Percentiles rank a stretch among this genome's conserved stretches.
phyloP scores from a whole-genome alignment of 345 rosid species.

The Noccaea caerulescens region DNA sequence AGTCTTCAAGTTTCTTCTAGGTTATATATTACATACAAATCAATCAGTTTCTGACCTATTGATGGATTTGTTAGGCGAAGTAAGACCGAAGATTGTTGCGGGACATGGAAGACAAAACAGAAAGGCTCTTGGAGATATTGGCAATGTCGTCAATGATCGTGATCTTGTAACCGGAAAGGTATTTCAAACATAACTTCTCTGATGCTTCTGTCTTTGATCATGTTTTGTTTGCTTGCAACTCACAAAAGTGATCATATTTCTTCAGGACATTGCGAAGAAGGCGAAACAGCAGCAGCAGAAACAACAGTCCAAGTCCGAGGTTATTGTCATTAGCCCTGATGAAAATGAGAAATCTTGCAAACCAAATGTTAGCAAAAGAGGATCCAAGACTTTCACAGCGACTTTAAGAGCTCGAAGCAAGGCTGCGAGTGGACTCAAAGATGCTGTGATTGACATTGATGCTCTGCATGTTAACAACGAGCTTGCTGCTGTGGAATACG shows the following conservation, averaged over 20 bases:
- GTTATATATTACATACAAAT: not conserved
- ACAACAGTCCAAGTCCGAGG: constrained; percentile 44
- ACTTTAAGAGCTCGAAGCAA: constrained; percentile 79
- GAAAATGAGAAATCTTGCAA: constrained; percentile 49
- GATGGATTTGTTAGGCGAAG: constrained; percentile 45
- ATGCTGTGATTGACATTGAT: constrained; percentile 48
- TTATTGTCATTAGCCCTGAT: constrained; percentile 60
- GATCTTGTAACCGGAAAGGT: constrained; percentile 58
- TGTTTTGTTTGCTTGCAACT: not conserved
- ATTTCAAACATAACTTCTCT: not conserved
- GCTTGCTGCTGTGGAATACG: constrained; percentile 47
- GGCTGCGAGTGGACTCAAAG: constrained; percentile 59
- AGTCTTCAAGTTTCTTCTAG: not conserved
- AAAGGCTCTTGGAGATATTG: constrained; percentile 76
- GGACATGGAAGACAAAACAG: constrained; percentile 57
- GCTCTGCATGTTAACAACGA: constrained; percentile 59
- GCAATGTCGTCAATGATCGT: constrained; percentile 61
- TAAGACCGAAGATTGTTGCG: constrained; percentile 52
- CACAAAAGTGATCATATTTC: not conserved
- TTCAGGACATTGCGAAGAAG: constrained; percentile 17
- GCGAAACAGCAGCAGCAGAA: constrained; percentile 35
- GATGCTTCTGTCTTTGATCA: not conserved
- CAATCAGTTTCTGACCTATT: not conserved
- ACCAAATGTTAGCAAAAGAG: constrained; percentile 44
- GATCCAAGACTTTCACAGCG: constrained; percentile 61